These are phyloP conservation scores for Talaromyces sp. DNA, from an alignment of 2,329 filamentous ascomycete species.

Conservation along the genomic window DNA sequence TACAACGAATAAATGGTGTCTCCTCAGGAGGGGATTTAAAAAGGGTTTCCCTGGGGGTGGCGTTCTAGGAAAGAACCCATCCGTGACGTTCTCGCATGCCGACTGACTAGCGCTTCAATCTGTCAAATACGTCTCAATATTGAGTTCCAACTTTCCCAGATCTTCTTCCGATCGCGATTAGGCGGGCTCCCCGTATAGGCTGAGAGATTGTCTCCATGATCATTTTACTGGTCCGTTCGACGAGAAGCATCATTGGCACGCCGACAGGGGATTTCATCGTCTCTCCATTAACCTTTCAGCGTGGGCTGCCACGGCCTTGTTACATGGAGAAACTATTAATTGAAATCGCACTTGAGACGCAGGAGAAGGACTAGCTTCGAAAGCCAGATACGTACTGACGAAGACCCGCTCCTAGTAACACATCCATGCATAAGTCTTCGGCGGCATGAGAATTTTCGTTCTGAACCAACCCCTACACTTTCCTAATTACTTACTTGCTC, in stretches of 20 bases:
- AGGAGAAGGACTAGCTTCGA: constrained; percentile 15
- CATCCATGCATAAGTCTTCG: constrained; percentile 12
- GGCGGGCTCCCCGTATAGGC: neutral
- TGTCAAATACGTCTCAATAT: constrained; percentile 13
- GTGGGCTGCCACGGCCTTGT: constrained; percentile 1
- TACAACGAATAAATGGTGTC: neutral
- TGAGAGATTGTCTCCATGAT: neutral
- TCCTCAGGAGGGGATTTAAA: neutral
- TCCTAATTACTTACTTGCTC: constrained; percentile 15
- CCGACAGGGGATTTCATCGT: neutral
- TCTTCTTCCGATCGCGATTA: constrained; percentile 6
- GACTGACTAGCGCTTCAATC: constrained; percentile 5
- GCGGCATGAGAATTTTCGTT: neutral
- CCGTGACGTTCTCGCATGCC: constrained; percentile 5
- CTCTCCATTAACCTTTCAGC: neutral
- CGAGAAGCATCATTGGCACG: constrained; percentile 8
- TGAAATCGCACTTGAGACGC: constrained; percentile 8
- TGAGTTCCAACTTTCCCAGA: constrained; percentile 4
- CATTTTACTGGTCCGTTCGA: neutral
- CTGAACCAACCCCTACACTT: constrained; percentile 4
- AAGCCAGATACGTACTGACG: neutral
- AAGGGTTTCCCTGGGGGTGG: constrained; percentile 7
- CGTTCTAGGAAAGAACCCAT: constrained; percentile 3
- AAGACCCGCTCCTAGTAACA: constrained; percentile 12
- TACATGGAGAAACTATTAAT: constrained; percentile 16